A percentile compares a stretch with the other conserved stretches of the same genome.
These are phyloP conservation scores for Zhuliangozyma parablackwelliae DNA, from an alignment of 1,139 yeast genomes.

Conservation along the genomic window DNA sequence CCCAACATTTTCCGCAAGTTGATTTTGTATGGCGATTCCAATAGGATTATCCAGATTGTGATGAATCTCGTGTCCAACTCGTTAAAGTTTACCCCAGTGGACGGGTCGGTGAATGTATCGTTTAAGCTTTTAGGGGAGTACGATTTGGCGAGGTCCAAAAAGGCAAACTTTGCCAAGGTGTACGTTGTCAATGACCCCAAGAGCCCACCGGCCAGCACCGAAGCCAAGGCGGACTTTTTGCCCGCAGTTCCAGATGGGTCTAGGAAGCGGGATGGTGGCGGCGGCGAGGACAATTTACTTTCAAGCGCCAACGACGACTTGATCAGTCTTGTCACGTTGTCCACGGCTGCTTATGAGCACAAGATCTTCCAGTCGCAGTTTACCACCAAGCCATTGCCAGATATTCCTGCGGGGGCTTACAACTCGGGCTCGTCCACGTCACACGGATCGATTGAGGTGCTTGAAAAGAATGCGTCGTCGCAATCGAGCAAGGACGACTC, in stretches of 20 bases:
- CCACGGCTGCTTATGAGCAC: constrained; percentile 54
- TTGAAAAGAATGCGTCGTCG: neutral
- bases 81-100: constrained; percentile 81
- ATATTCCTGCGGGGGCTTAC: constrained; percentile 9
- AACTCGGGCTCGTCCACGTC: too few relatives aligned
- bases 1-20: constrained; percentile 62
- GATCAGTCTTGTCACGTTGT: constrained; percentile 40
- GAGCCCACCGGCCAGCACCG: constrained; percentile 3
- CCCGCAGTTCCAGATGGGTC: neutral
- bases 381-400: constrained; percentile 27
- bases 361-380: constrained; percentile 52
- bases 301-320: constrained; percentile 18
- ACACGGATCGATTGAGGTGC: too few relatives aligned
- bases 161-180: constrained; percentile 25
- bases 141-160: constrained; percentile 44
- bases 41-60: constrained; percentile 79
- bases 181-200: constrained; percentile 15
- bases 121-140: constrained; percentile 69
- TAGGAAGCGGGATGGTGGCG: neutral
- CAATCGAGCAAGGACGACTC: constrained; percentile 4
- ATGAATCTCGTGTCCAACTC: constrained; percentile 87
- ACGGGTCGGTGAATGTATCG: constrained; percentile 71
- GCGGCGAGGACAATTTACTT: neutral
- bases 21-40: constrained; percentile 77
- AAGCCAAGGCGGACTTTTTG: too few relatives aligned